phyloP scores from a whole-genome alignment of 345 rosid species.

The Mercurialis annua region DNA sequence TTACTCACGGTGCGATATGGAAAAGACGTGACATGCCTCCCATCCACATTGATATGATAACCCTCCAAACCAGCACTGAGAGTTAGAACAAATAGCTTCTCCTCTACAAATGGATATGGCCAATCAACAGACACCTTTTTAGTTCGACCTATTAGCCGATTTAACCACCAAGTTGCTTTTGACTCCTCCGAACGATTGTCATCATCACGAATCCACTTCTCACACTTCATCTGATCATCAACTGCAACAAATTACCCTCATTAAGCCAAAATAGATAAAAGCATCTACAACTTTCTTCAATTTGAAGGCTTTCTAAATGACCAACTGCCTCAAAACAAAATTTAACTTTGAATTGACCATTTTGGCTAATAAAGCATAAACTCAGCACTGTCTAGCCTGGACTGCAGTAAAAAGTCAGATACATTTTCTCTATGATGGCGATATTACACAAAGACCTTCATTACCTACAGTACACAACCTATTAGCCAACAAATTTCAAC shows the following conservation, averaged over 20 bases:
- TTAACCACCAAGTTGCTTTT: slow-evolving; percentile 88
- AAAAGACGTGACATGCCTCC: slow-evolving; percentile 86
- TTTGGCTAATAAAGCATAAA: not conserved
- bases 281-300: not conserved
- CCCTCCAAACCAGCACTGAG: slow-evolving; percentile 93
- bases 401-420: not conserved
- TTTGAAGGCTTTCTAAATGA: not conserved
- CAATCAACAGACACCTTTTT: slow-evolving; percentile 71
- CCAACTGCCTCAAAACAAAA: not conserved
- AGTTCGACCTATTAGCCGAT: slow-evolving; percentile 62
- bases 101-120: slow-evolving; percentile 86
- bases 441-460: not conserved
- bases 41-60: slow-evolving; percentile 79
- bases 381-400: not conserved
- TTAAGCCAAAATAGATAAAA: not conserved
- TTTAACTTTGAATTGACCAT: not conserved
- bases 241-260: slow-evolving; percentile 45
- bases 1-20: slow-evolving; percentile 91
- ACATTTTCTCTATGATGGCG: not conserved
- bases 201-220: slow-evolving; percentile 91
- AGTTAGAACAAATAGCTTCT: slow-evolving; percentile 78
- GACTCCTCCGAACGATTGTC: slow-evolving; percentile 57
- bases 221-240: slow-evolving; percentile 85
- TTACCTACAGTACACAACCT: not conserved
- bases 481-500: not conserved